A percentile compares a stretch with the other conserved stretches of the same genome.
Conservation (phyloP, 352 stramenopile species). For the Pythium sukuiense region DNA sequence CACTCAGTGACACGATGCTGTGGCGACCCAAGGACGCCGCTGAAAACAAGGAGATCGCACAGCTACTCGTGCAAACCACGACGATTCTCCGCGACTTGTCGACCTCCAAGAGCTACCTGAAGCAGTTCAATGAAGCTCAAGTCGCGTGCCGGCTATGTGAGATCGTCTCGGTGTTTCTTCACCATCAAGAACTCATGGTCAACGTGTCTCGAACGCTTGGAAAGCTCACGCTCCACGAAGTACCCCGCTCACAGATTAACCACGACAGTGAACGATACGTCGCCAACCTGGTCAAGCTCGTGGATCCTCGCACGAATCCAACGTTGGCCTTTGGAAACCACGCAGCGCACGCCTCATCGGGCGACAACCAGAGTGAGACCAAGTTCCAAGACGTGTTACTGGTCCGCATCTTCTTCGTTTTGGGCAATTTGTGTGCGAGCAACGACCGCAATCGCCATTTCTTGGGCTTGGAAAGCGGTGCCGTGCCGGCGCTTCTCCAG, state of each 20-base stretch:
- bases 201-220: conserved; percentile 79
- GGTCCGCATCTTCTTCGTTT: conserved; percentile 76
- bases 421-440: conserved; percentile 86
- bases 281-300: conserved; percentile 44
- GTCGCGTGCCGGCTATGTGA: conserved; percentile 51
- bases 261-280: conserved; percentile 35
- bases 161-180: conserved; percentile 42
- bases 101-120: conserved; percentile 53
- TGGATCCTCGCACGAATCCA: conserved; percentile 40
- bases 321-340: conserved; percentile 34
- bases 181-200: conserved; percentile 69
- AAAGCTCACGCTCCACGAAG: conserved; percentile 81
- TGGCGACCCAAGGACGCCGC: conserved; percentile 33
- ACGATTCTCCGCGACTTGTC: conserved; percentile 69
- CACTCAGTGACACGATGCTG: conserved; percentile 47
- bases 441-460: conserved; percentile 76
- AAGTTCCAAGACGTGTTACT: conserved; percentile 58
- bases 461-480: conserved; percentile 37
- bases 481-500: conserved; percentile 39
- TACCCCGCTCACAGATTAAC: conserved; percentile 71
- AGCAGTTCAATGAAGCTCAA: conserved; percentile 66
- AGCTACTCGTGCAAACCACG: conserved; percentile 72
- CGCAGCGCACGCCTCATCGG: background rate
- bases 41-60: conserved; percentile 58
- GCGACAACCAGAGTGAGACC: conserved; percentile 37